Conservation (phyloP, 768 basidiomycete species). For the Macrocybe gigantea region DNA sequence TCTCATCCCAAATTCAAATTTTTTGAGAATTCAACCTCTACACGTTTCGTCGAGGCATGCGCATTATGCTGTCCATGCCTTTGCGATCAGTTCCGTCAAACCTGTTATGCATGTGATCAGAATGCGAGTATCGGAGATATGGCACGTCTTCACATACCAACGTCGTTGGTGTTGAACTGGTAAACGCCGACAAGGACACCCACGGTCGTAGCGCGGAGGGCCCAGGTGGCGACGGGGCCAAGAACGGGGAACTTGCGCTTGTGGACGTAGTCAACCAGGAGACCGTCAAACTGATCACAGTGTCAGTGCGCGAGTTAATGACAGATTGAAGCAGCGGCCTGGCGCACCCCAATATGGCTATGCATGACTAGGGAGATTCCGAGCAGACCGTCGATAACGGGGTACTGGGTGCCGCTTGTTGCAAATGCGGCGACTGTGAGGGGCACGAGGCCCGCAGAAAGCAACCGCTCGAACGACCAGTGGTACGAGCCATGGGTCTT, state of each 20-base stretch:
- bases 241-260: conserved; percentile 87
- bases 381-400: conserved; percentile 85
- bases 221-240: conserved; percentile 69
- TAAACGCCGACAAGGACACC: conserved; percentile 87
- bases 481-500: conserved; percentile 86
- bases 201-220: conserved; percentile 68
- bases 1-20: no score
- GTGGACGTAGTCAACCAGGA: conserved; percentile 88
- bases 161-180: conserved; percentile 98
- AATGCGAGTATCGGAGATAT: background rate
- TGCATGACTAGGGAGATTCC: conserved; percentile 88
- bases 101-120: conserved; percentile 36
- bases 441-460: conserved; percentile 85
- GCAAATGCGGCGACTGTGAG: conserved; percentile 83
- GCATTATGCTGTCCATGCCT: conserved; percentile 72
- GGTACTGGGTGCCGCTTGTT: conserved; percentile 68
- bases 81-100: conserved; percentile 77
- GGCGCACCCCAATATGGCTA: conserved; percentile 88
- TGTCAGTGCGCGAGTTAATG: conserved; percentile 7
- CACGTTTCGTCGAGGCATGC: background rate
- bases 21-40: no score
- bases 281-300: conserved; percentile 69
- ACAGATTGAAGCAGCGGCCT: background rate
- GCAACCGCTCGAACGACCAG: conserved; percentile 89
- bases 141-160: conserved; percentile 55